These are phyloP conservation scores for Paraphaeosphaeria sporulosa DNA, from an alignment of 2,329 filamentous ascomycete species.

Conservation along the genomic window DNA sequence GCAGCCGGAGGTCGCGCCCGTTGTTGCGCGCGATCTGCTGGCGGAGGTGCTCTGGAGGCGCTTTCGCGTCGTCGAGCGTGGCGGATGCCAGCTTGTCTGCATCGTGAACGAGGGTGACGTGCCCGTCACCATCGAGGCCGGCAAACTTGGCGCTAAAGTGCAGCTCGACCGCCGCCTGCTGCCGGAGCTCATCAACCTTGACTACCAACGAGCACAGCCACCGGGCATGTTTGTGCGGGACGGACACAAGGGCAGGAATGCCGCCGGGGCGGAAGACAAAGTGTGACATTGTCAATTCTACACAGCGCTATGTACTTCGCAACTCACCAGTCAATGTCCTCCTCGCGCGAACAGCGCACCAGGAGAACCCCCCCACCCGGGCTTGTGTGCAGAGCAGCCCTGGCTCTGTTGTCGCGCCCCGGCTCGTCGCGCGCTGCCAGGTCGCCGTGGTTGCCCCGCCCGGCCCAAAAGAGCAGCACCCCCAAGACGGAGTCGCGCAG, in stretches of 20 bases:
- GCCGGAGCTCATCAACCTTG: neutral
- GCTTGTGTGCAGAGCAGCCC: slow-evolving; percentile 7
- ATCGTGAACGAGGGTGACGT: slow-evolving; percentile 7
- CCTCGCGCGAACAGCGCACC: neutral
- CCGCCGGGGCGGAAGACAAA: slow-evolving; percentile 3
- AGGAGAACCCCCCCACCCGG: slow-evolving; percentile 6
- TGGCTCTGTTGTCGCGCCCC: neutral
- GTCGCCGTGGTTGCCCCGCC: neutral
- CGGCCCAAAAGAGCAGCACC: slow-evolving; percentile 2
- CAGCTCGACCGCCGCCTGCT: slow-evolving; percentile 4
- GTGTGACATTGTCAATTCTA: slow-evolving; percentile 11
- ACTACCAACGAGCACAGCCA: neutral
- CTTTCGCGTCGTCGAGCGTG: neutral
- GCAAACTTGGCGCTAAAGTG: neutral
- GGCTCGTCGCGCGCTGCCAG: neutral
- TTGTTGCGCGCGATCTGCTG: neutral
- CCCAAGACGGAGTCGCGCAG: neutral
- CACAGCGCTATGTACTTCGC: neutral
- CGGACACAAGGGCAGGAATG: slow-evolving; percentile 4
- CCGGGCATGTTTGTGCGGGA: neutral
- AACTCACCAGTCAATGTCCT: neutral
- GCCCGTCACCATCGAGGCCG: slow-evolving; percentile 2
- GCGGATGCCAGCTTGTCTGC: slow-evolving; percentile 3
- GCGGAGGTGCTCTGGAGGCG: neutral
- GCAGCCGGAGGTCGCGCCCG: neutral